These are phyloP conservation scores for Aspergillus diversus DNA, from an alignment of 495 filamentous ascomycete genomes.

Conservation along the genomic window DNA sequence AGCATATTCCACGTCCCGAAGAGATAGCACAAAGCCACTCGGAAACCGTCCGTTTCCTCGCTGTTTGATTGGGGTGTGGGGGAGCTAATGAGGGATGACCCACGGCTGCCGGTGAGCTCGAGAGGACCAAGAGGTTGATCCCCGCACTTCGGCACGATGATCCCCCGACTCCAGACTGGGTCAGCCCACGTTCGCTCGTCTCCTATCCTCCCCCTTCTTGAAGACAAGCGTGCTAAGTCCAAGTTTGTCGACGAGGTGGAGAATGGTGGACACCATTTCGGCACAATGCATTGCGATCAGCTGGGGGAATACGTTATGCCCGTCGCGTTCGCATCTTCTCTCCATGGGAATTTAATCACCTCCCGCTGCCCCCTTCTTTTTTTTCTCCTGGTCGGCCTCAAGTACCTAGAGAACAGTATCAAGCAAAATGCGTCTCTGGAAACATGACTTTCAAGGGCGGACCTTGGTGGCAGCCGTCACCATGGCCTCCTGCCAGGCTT, in stretches of 20 bases:
- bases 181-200: too few species aligned
- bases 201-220: too few species aligned
- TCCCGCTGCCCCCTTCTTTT: neutral
- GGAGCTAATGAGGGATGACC: too few species aligned
- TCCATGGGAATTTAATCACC: neutral
- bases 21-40: too few species aligned
- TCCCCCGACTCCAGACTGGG: too few species aligned
- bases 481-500: constrained; percentile 39
- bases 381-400: neutral
- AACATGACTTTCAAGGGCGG: constrained; percentile 29
- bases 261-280: neutral
- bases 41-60: too few species aligned
- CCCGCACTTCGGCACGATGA: too few species aligned
- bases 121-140: too few species aligned
- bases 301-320: neutral
- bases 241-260: neutral
- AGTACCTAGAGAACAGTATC: neutral
- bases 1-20: too few species aligned
- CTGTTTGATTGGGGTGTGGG: too few species aligned
- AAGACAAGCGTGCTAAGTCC: too few species aligned
- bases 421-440: constrained; percentile 31
- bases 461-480: constrained; percentile 28
- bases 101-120: too few species aligned
- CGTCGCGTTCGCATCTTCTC: neutral
- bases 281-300: neutral